Evolutionary conservation across 2,329 filamentous ascomycete species (phyloP).

Genomic region (Salinomyces thailandicus): DNA sequence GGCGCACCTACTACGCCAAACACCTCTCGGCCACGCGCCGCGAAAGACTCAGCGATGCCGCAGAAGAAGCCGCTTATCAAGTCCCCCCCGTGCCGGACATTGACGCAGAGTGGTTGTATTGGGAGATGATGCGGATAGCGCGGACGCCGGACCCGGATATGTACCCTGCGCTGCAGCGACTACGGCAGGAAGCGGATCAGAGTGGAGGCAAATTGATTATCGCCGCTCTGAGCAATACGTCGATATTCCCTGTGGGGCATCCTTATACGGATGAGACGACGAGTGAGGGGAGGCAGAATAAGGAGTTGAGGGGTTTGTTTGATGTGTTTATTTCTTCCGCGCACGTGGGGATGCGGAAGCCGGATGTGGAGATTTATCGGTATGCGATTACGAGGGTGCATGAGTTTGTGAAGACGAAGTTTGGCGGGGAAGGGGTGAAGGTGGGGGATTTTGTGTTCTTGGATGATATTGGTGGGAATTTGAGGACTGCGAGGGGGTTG

Average conservation of each 20-base stretch:
- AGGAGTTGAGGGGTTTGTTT: slow-evolving; percentile 56
- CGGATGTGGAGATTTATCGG: slow-evolving; percentile 70
- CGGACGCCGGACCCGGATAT: slow-evolving; percentile 71
- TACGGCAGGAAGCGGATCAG: slow-evolving; percentile 38
- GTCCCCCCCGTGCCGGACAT: slow-evolving; percentile 58
- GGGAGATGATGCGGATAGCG: slow-evolving; percentile 76
- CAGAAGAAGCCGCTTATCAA: slow-evolving; percentile 19
- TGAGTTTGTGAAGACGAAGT: slow-evolving; percentile 47
- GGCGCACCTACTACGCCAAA: slow-evolving; percentile 49
- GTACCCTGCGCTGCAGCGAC: slow-evolving; percentile 64
- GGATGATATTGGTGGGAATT: slow-evolving; percentile 89
- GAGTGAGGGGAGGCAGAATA: slow-evolving; percentile 28
- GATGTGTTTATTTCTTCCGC: slow-evolving; percentile 83
- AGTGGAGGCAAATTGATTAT: slow-evolving; percentile 49
- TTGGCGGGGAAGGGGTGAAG: slow-evolving; percentile 43
- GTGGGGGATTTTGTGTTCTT: slow-evolving; percentile 70
- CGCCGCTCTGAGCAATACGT: slow-evolving; percentile 80
- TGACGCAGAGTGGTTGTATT: slow-evolving; percentile 71
- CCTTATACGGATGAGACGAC: slow-evolving; percentile 45
- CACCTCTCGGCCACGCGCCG: slow-evolving; percentile 16
- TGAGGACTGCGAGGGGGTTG: slow-evolving; percentile 63
- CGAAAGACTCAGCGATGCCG: slow-evolving; percentile 34
- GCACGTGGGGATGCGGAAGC: slow-evolving; percentile 79
- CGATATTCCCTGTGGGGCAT: slow-evolving; percentile 71
- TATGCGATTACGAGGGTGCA: slow-evolving; percentile 59